These are phyloP conservation scores for Peronospora belbahrii DNA, from an alignment of 352 stramenopile species.

Conservation along the genomic window DNA sequence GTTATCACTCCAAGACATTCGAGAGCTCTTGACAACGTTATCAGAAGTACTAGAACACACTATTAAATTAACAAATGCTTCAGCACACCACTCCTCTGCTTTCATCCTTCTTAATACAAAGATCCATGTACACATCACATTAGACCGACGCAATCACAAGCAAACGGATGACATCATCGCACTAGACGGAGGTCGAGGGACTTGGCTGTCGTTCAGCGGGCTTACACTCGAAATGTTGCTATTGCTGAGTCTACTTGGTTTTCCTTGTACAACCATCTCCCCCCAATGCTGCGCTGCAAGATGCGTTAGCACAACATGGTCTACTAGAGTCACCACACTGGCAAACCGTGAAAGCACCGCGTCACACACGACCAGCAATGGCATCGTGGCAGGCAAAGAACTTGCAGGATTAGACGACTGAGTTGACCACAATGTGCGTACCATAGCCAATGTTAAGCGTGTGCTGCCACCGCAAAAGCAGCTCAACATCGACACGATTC, in stretches of 20 bases:
- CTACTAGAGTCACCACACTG: constrained; percentile 26
- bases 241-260: not conserved
- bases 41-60: too few species aligned
- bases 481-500: constrained; percentile 27
- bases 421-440: constrained; percentile 21
- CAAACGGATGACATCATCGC: constrained; percentile 17
- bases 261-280: constrained; percentile 25
- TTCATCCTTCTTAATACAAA: too few species aligned
- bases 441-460: constrained; percentile 17
- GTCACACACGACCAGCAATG: constrained; percentile 38
- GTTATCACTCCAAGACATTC: too few species aligned
- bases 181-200: constrained; percentile 9
- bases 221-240: constrained; percentile 5
- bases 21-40: too few species aligned
- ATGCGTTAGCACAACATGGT: constrained; percentile 36
- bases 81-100: too few species aligned
- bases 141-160: constrained; percentile 2
- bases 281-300: constrained; percentile 39
- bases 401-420: constrained; percentile 2
- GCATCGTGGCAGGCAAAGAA: constrained; percentile 19
- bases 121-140: too few species aligned
- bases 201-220: constrained; percentile 12
- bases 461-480: constrained; percentile 25
- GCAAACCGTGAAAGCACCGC: constrained; percentile 30
- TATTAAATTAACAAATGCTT: too few species aligned